Evolutionary conservation across 495 filamentous ascomycete genomes (phyloP), one percentile per base, ranked within the genome.

Genomic region (Trichoderma asperelloides): DNA sequence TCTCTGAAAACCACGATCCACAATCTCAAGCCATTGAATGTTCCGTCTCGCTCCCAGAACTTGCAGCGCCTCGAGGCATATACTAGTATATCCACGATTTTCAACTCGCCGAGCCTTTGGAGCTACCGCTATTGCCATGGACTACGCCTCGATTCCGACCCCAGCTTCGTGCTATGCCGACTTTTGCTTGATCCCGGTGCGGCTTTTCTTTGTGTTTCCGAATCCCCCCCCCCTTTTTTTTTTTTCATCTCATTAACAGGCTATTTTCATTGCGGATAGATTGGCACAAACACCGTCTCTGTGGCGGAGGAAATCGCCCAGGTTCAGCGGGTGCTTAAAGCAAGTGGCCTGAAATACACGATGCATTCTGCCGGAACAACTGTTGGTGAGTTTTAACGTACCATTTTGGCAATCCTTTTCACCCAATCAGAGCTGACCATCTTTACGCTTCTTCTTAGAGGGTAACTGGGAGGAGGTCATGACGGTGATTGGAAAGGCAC

Each of bases 281-380:
- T 96, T 68, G 95, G 95, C 69, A 97, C 93, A 1, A 82, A 83
- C 28, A 88, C 83, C 6, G 85, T 90, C 41, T 96, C 92, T 11
- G 93, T 98, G 25, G 92, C 92, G 1, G 81, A 87, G 63, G 90
- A 97, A 76, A 85, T 98, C 40, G 93, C 95, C 49, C 87, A 89
- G 49, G 92, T 98, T 55, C 94, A 98, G 75, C 83, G 87, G n/a
- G 81, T 98, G 21, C 83, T 98, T 70, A 85, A 88, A 72, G 84
- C 82, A 64, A 92, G 88, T 67, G 91, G 91, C 9, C 72, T 98
- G 70, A 87, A 83, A 60, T 94, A 92, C 73, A 85, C 84, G 63
- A 94, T 98, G 92, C 94, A 97, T 74, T 92, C 90, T 3, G 91
- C 91, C 7, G 94, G 94, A 21, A 97, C 93, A 0, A 97, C 94